phyloP scores from a whole-genome alignment of 345 rosid genomes.

The Bruguiera parviflora region DNA sequence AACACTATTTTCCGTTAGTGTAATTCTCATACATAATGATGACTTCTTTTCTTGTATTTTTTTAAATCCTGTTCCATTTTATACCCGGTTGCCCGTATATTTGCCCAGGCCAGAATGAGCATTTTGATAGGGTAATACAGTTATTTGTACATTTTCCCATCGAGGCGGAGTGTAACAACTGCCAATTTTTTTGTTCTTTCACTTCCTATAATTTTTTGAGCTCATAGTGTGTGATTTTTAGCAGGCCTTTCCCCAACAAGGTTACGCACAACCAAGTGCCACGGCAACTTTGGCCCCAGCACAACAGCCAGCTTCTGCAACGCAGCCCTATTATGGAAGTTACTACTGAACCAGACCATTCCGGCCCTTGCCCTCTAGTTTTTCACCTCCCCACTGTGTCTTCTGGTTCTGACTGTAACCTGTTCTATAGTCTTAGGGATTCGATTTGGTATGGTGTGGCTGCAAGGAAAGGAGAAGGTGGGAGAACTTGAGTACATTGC shows the following conservation, averaged over 20 bases:
- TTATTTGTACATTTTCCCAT: no score
- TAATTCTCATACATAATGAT: not conserved
- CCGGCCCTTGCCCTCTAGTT: not conserved
- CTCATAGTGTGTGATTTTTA: conserved; percentile 20
- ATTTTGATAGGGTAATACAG: no score
- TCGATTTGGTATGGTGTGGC: conserved; percentile 1
- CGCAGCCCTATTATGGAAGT: conserved; percentile 62
- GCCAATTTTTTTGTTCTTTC: not conserved
- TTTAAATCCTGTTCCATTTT: not conserved
- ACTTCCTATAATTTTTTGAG: not conserved
- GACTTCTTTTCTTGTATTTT: not conserved
- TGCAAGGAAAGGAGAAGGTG: not conserved
- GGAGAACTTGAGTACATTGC: not conserved
- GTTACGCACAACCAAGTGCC: conserved; percentile 56
- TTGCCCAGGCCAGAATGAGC: not conserved
- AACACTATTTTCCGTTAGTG: not conserved
- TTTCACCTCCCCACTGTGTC: no score
- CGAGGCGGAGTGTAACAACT: no score
- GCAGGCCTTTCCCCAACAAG: conserved; percentile 53
- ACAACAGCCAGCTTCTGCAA: conserved; percentile 50
- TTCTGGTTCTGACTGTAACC: not conserved
- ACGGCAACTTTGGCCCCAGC: conserved; percentile 41
- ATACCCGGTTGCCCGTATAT: not conserved
- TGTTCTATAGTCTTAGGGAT: not conserved
- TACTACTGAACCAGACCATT: conserved; percentile 38